Evolutionary conservation across 805 yeast species (phyloP).

Genomic region (Pichia scutulata): DNA sequence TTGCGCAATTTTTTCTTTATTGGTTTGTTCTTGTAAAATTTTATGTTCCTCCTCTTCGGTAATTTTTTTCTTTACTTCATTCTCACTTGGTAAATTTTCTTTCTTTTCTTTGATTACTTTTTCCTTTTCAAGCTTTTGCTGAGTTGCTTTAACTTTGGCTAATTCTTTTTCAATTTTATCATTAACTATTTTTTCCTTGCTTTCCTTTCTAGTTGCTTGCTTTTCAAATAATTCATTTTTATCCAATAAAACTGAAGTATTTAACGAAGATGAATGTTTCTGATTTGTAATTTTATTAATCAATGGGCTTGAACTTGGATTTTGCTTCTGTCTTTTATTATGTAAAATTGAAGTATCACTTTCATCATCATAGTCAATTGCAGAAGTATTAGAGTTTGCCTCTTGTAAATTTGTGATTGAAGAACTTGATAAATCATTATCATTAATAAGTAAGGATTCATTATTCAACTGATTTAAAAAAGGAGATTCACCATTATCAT

Average conservation of each 20-base stretch:
- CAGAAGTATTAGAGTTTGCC: not conserved
- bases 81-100: not conserved
- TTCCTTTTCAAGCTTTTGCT: not conserved
- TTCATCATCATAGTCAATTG: not conserved
- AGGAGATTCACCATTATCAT: constrained; percentile 17
- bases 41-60: not conserved
- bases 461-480: constrained; percentile 13
- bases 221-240: constrained; percentile 1
- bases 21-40: not conserved
- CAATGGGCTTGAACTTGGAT: not conserved
- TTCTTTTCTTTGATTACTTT: not conserved
- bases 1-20: not conserved
- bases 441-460: constrained; percentile 4
- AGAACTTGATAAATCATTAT: constrained; percentile 18
- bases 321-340: not conserved
- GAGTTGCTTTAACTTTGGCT: not conserved
- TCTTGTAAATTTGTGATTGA: not conserved
- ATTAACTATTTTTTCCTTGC: not conserved
- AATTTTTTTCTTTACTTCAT: not conserved
- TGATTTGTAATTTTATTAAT: not conserved
- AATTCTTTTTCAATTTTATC: not conserved
- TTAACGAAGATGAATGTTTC: not conserved
- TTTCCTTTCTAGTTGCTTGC: not conserved
- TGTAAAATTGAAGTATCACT: not conserved
- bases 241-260: not conserved